These are phyloP conservation scores for Phascolomyces articulosus DNA, from an alignment of 371 early-diverging fungal species.

Conservation along the genomic window DNA sequence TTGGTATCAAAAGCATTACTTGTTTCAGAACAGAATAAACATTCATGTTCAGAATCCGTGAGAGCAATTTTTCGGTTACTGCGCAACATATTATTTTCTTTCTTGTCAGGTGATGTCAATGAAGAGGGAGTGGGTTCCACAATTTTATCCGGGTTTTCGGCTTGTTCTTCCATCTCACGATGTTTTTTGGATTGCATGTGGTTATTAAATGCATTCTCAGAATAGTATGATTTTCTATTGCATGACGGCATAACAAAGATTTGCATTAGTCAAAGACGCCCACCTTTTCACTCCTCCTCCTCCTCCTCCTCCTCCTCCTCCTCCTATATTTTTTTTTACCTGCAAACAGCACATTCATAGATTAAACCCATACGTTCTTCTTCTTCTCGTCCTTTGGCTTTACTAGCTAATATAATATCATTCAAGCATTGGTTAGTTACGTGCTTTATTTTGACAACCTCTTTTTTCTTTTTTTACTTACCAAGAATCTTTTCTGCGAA, in stretches of 20 bases:
- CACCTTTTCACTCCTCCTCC: too few species aligned
- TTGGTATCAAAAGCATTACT: conserved; percentile 71
- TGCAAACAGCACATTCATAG: conserved; percentile 50
- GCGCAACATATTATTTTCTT: not conserved
- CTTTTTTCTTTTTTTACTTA: conserved; percentile 18
- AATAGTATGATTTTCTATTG: conserved; percentile 66
- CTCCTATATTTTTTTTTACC: conserved; percentile 30
- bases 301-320: too few species aligned
- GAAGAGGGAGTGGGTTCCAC: too few species aligned
- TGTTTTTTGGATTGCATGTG: conserved; percentile 93
- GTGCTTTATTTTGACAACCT: too few species aligned
- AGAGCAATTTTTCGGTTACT: not conserved
- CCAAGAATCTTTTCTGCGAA: conserved; percentile 69
- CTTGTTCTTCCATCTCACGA: conserved; percentile 25
- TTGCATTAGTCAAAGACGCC: too few species aligned
- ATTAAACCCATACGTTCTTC: conserved; percentile 39
- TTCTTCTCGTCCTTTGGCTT: conserved; percentile 47
- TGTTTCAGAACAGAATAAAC: conserved; percentile 74
- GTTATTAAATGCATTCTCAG: conserved; percentile 88
- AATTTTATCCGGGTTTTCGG: not conserved
- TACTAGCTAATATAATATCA: too few species aligned
- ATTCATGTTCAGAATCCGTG: conserved; percentile 6
- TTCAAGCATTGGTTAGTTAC: too few species aligned
- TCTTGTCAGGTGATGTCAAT: not conserved
- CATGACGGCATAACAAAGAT: too few species aligned